Conservation (phyloP, 2,329 filamentous ascomycete genomes). For the Tolypocladium nubicola region DNA sequence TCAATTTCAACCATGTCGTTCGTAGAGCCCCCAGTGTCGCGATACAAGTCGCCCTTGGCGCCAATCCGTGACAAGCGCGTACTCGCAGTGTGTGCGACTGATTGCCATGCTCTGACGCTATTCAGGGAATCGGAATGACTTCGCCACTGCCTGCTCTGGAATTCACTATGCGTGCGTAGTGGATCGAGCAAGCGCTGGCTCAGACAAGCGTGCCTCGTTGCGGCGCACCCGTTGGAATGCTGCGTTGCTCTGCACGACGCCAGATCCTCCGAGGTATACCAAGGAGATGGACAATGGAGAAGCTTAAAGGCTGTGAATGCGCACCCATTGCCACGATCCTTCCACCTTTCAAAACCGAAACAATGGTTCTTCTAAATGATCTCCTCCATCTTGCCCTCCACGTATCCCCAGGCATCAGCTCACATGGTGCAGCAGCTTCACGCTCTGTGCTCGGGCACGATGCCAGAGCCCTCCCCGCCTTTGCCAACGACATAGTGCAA, state of each 20-base stretch:
- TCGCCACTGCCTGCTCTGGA: neutral
- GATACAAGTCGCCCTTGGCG: neutral
- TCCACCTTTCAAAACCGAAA: neutral
- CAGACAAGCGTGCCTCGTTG: neutral
- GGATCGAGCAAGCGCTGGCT: neutral
- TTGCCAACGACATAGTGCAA: slow-evolving; percentile 4
- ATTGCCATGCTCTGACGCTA: neutral
- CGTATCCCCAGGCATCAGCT: slow-evolving; percentile 1
- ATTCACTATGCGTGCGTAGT: neutral
- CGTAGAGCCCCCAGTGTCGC: neutral
- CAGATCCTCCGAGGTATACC: slow-evolving; percentile 8
- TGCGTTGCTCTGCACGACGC: slow-evolving; percentile 21
- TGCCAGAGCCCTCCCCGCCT: slow-evolving; percentile 1
- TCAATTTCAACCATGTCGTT: neutral
- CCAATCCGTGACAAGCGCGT: neutral
- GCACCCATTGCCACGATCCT: slow-evolving; percentile 2
- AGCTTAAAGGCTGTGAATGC: neutral
- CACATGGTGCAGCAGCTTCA: neutral
- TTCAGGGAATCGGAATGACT: neutral
- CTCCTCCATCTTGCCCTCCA: slow-evolving; percentile 6
- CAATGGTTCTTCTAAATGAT: slow-evolving; percentile 10
- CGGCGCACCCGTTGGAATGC: slow-evolving; percentile 17
- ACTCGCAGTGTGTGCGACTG: neutral
- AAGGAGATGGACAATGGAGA: neutral
- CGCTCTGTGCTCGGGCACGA: neutral